Percentiles rank a stretch among this genome's conserved stretches.
Evolutionary conservation across 495 filamentous ascomycete species (phyloP).

Genomic region (Aspergillus steynii): DNA sequence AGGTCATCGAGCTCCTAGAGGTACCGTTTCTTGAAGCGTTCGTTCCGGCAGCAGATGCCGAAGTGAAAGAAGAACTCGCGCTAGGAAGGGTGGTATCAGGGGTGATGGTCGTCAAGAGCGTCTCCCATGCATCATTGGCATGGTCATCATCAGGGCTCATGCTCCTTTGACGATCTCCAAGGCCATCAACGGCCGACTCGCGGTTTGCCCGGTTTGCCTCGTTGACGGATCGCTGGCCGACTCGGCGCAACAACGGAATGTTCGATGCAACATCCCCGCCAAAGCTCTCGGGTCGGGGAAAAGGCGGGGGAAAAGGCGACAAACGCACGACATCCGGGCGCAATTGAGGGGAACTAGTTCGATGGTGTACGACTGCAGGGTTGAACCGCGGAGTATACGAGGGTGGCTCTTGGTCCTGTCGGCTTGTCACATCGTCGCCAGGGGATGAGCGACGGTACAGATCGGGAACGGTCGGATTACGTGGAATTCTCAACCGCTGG

Average conservation of each 20-base stretch:
- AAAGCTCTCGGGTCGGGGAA: slow-evolving; percentile 25
- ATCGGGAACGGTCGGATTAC: slow-evolving; percentile 27
- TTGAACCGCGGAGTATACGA: slow-evolving; percentile 49
- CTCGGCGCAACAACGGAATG: slow-evolving; percentile 24
- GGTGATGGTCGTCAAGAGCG: slow-evolving; percentile 73
- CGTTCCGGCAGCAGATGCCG: slow-evolving; percentile 54
- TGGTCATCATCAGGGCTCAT: slow-evolving; percentile 69
- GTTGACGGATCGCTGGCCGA: slow-evolving; percentile 29
- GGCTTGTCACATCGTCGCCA: slow-evolving; percentile 17
- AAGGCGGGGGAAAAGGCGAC: slow-evolving; percentile 29
- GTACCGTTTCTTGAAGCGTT: slow-evolving; percentile 23
- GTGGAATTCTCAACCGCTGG: slow-evolving; percentile 35
- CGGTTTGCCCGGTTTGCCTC: slow-evolving; percentile 21
- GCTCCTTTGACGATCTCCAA: slow-evolving; percentile 82
- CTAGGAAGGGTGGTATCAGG: slow-evolving; percentile 81
- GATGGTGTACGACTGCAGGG: slow-evolving; percentile 40
- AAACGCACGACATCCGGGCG: slow-evolving; percentile 24
- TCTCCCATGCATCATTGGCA: slow-evolving; percentile 68
- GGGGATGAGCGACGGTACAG: slow-evolving; percentile 25
- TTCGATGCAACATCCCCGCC: slow-evolving; percentile 20
- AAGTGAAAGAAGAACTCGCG: slow-evolving; percentile 76
- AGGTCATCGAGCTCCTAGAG: slow-evolving; percentile 40
- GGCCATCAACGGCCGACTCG: slow-evolving; percentile 58
- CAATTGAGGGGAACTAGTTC: slow-evolving; percentile 25
- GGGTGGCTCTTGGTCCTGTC: slow-evolving; percentile 21